Evolutionary conservation across 2,329 filamentous ascomycete genomes (phyloP), one percentile per base, ranked within the genome.

Genomic region (Colletotrichum sp.): DNA sequence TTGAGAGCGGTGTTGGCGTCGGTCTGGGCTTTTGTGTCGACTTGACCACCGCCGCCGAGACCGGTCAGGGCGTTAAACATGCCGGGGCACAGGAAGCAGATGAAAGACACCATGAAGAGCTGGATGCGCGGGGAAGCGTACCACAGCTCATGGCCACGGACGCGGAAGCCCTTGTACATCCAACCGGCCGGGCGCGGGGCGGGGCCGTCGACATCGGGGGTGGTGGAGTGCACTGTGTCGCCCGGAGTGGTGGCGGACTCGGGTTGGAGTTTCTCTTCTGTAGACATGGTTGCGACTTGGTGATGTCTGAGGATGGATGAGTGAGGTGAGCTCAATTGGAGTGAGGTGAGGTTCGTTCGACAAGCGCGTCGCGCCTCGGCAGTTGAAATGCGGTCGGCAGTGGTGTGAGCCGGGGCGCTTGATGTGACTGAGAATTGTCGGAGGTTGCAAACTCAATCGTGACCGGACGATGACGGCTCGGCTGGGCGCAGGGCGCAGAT

Each of bases 91-190:
- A 94, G 82, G 87, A 94, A 87, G 80, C 86, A 87, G 74, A 87
- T 85, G 72, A 87, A 78, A 21, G 86, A 85, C 71, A 96, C 93
- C 88, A 96, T 90, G 77, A 94, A 80, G 43, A 96, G 88, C 85
- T 96, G 94, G 64, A 92, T 84, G 80, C 92, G 91, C 15, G 94
- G 94, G 73, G 94, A 95, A 26, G 94, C 94, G 83, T 94, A 96
- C 89, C 92, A 95, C 9, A 93, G 76, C 78, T 89, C 88, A 74
- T 85, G 84, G 66, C 87, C 85, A 21, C 89, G 88, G 72, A 95
- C 75, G 72, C 87, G 89, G 80, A 91, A 81, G 65, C 88, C 87
- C 81, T 90, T 92, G 88, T 96, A 95, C 85, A 92, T 93, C 93
- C 93, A 95, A 77, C 90, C 89, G 5, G 78, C 57, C 3, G 90